Percentiles rank a stretch among this genome's conserved stretches.
Evolutionary conservation across 208 protist genomes (phyloP).

Genomic region (Trypanosomatidae sp.): DNA sequence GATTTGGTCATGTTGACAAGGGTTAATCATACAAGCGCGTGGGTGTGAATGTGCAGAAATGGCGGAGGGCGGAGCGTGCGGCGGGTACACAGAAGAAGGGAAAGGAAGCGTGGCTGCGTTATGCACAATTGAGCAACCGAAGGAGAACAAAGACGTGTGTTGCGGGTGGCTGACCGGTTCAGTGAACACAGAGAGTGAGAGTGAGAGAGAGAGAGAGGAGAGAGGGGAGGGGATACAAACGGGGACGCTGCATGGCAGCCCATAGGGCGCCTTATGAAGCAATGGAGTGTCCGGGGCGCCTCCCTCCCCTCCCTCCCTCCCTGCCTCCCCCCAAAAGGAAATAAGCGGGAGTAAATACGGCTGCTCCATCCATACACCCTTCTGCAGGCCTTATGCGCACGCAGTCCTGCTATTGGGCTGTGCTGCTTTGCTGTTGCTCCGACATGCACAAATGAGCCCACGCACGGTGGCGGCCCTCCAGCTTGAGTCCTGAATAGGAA

Average conservation of each 20-base stretch:
- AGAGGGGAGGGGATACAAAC: neutral
- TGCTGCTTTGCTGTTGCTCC: too few relatives aligned
- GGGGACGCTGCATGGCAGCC: neutral
- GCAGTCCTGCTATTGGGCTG: too few relatives aligned
- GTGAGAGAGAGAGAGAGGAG: neutral
- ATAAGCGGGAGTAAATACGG: too few relatives aligned
- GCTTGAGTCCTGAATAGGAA: too few relatives aligned
- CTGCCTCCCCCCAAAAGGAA: too few relatives aligned
- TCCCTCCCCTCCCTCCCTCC: too few relatives aligned
- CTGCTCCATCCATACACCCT: too few relatives aligned
- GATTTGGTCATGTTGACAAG: conserved; percentile 1
- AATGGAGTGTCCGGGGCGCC: neutral
- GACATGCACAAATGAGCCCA: too few relatives aligned
- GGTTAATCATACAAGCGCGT: neutral
- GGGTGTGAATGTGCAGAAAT: neutral
- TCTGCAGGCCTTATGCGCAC: too few relatives aligned
- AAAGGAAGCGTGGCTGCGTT: neutral
- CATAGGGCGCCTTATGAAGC: neutral
- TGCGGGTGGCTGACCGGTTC: neutral
- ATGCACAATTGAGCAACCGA: neutral
- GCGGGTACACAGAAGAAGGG: neutral
- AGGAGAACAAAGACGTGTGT: neutral
- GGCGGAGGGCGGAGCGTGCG: neutral
- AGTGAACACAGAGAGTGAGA: neutral
- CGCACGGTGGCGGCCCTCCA: too few relatives aligned